Base-by-base conservation (phyloP, 202 grass and related monocot species). In the Hordeum pubiflorum region DNA sequence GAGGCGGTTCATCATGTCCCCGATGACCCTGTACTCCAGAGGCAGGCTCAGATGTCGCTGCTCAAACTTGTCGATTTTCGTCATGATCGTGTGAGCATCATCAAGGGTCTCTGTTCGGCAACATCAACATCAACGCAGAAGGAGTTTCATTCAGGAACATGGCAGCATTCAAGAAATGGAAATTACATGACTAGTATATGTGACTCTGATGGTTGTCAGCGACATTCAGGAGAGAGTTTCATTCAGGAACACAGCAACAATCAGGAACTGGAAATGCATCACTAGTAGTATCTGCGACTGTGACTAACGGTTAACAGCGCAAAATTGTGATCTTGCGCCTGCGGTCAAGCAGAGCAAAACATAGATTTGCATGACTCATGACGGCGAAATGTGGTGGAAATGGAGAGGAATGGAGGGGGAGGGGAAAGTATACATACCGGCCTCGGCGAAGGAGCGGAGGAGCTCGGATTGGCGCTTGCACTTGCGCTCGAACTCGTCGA, bases 21-120 rank as follows among this genome's bases (percentile, higher is more conserved):
- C 90, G 5, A 98, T 93, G 33, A 98, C 95, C 58, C 95, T 91
- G 86, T 98, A 98, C 81, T 98, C 95, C 10, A 98, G 70, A 2
- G 90, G 92, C 55, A 97, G 69, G 22, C 89, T 94, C 41, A 94
- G 79, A 63, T 98, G 84, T 15, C 90, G 74, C 62, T 98, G 83
- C 86, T 98, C 92, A 65, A 98, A 98, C 58, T 84, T 93, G 79
- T 91, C 69, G 41, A 98, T 94, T 58, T 91, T 91, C 5, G 76
- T 91, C 92, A 91, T 98, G 84, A 88, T 91, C 44, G 91, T 94
- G 68, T 93, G 88, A 62, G 90, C 95, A 36, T 91, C 95, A 58
- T 98, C 90, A 36, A 98, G 86, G 58, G 82, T 92, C 40, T 94
- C 94, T 97, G 89, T 23, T 58, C 12, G 9, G 32, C 34, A 21